These are phyloP conservation scores for Cladosporium cucumerinum DNA, from an alignment of 2,329 filamentous ascomycete genomes.

Conservation along the genomic window DNA sequence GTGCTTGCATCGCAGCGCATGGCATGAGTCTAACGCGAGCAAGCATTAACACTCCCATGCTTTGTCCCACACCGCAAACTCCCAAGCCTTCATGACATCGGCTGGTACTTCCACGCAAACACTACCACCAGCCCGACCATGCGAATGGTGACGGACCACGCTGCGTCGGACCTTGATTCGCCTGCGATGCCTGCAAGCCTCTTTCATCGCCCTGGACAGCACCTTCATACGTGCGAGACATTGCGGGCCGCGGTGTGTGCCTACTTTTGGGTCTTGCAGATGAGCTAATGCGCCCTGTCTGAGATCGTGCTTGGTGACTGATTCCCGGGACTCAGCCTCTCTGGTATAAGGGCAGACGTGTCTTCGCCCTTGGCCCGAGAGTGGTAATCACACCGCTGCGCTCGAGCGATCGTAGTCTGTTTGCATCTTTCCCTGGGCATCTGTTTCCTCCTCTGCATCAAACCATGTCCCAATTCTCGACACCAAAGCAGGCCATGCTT, in stretches of 20 bases:
- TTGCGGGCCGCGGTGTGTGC: conserved; percentile 22
- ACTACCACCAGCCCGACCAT: conserved; percentile 15
- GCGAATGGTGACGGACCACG: conserved; percentile 5
- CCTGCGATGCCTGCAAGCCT: neutral
- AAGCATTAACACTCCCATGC: conserved; percentile 22
- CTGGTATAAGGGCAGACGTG: conserved; percentile 25
- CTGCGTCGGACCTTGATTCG: conserved; percentile 1
- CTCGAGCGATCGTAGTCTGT: neutral
- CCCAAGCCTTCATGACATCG: conserved; percentile 15
- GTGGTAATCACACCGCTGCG: conserved; percentile 20
- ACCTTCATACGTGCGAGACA: conserved; percentile 25
- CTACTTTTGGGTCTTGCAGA: conserved; percentile 19
- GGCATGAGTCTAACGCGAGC: conserved; percentile 14
- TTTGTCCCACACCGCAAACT: conserved; percentile 33
- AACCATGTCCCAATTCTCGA: conserved; percentile 22
- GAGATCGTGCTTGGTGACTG: conserved; percentile 14
- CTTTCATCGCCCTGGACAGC: conserved; percentile 20
- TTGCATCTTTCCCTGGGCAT: neutral
- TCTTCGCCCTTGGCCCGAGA: conserved; percentile 21
- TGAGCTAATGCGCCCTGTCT: conserved; percentile 1
- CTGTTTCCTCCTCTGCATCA: conserved; percentile 5
- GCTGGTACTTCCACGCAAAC: conserved; percentile 23
- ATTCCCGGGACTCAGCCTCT: conserved; percentile 18
- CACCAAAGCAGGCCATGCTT: conserved; percentile 19
- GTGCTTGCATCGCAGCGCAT: conserved; percentile 11